Percentiles rank a stretch among this genome's conserved stretches.
These are phyloP conservation scores for Calonectria montana DNA, from an alignment of 2,329 filamentous ascomycete species.

Conservation along the genomic window DNA sequence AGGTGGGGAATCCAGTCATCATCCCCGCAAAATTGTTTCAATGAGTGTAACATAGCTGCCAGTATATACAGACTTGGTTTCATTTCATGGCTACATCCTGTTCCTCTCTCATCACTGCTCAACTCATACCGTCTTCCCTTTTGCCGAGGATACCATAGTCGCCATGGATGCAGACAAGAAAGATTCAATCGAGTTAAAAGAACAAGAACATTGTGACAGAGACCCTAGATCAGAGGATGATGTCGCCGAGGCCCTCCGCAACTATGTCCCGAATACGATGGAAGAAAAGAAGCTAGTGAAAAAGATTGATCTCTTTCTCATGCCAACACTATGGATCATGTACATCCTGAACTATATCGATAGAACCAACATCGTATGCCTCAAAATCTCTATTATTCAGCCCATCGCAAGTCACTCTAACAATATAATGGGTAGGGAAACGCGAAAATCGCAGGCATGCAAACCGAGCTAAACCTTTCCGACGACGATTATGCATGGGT, in stretches of 20 bases:
- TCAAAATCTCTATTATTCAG: not conserved
- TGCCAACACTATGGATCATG: constrained; percentile 56
- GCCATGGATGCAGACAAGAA: not conserved
- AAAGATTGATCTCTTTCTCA: constrained; percentile 58
- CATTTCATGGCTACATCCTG: not conserved
- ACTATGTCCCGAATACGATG: constrained; percentile 5
- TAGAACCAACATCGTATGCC: constrained; percentile 39
- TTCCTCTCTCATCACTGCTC: not conserved
- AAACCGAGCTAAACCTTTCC: constrained; percentile 1
- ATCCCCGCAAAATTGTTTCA: not conserved
- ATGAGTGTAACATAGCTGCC: too few relatives aligned
- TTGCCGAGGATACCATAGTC: not conserved
- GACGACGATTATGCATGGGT: constrained; percentile 14
- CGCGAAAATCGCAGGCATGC: constrained; percentile 21
- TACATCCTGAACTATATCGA: constrained; percentile 43
- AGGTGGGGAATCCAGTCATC: not conserved
- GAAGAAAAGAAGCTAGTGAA: constrained; percentile 53
- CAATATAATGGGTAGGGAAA: not conserved
- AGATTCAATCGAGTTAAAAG: not conserved
- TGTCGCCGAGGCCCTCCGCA: not conserved
- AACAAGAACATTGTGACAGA: not conserved
- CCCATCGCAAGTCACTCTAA: too few relatives aligned
- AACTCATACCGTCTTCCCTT: too few relatives aligned
- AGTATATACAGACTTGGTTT: not conserved
- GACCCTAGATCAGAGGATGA: not conserved